Percentiles rank a stretch among this genome's conserved stretches.
phyloP scores from a whole-genome alignment of 2,329 filamentous ascomycete genomes.

The Penicillium freii region DNA sequence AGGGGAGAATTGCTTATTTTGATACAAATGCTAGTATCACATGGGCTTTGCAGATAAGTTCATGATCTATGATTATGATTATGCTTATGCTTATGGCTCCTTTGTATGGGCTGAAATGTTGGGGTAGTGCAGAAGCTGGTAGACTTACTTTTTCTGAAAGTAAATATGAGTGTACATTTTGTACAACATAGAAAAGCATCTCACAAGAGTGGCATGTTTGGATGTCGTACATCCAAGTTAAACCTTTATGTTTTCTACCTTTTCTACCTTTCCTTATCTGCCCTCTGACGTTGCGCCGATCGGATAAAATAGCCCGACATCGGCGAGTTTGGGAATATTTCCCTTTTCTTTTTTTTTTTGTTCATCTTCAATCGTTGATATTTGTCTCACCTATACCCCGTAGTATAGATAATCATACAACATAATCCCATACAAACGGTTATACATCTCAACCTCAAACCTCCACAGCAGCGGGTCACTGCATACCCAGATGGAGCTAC shows the following conservation, averaged over 20 bases:
- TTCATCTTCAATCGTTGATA: too few species aligned
- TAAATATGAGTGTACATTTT: background rate
- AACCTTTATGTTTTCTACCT: background rate
- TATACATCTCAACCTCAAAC: background rate
- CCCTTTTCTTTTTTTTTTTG: background rate
- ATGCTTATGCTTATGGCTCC: background rate
- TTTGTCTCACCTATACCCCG: background rate
- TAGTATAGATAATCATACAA: background rate
- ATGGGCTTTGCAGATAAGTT: background rate
- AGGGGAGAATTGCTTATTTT: background rate
- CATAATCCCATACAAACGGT: background rate
- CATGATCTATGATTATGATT: background rate
- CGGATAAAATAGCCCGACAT: conserved; percentile 1
- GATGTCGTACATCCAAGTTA: conserved; percentile 4
- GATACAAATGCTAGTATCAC: background rate
- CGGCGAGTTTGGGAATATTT: background rate
- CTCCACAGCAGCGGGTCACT: conserved; percentile 1
- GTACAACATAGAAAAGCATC: conserved; percentile 1
- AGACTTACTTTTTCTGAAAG: background rate
- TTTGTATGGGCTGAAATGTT: background rate
- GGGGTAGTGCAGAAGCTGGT: background rate
- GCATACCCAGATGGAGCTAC: conserved; percentile 2
- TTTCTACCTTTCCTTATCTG: background rate
- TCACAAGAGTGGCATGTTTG: conserved; percentile 1
- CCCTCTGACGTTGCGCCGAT: conserved; percentile 1